Evolutionary conservation across 495 filamentous ascomycete species (phyloP), one percentile per base, ranked within the genome.

Genomic region (Penicillium desertorum): DNA sequence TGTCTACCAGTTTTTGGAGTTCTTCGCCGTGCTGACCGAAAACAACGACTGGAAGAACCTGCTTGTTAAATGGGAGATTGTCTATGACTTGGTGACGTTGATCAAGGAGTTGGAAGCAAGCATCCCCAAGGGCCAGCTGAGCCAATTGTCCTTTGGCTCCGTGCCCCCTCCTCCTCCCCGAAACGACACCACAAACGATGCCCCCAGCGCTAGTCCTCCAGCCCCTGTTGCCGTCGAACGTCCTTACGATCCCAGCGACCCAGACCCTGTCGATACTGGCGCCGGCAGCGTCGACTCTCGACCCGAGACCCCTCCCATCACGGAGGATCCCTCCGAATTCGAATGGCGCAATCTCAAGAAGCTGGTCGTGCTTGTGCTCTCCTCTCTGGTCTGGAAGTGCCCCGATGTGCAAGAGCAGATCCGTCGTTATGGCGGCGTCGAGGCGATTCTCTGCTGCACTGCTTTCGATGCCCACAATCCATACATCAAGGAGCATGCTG

Each of bases 341-440:
- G 88, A 94, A 54, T 97, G 92, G 92, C 79, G 88, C 36, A 94
- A 92, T 56, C 85, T 97, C 61, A 97, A 97, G 76, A 92, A 91
- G 59, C 86, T 95, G 46, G 88, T 94, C 23, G 85, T 97, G 4
- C 86, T 92, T 51, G 92, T 96, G 22, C 83, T 96, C 10, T 89
- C 87, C 3, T 90, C 88, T 3, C 81, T 97, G 7, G 83, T 96
- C 57, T 80, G 90, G 90, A 79, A 95, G 83, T 83, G 79, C 60
- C 83, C 85, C 4, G 79, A 80, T 10, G 92, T 96, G 0, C 92
- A 97, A 68, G 81, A 88, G 56, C 92, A 97, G 68, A 89, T 97
- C 49, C 80, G 93, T 22, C 78, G 82, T 25, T 81, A 89, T 60
- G 90, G 89, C 45, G 92, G 92, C 34, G 86, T 97, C 32, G 87